Evolutionary conservation across 2,329 filamentous ascomycete species (phyloP), one percentile per base, ranked within the genome.

Genomic region (Malbranchea cinnamomea): DNA sequence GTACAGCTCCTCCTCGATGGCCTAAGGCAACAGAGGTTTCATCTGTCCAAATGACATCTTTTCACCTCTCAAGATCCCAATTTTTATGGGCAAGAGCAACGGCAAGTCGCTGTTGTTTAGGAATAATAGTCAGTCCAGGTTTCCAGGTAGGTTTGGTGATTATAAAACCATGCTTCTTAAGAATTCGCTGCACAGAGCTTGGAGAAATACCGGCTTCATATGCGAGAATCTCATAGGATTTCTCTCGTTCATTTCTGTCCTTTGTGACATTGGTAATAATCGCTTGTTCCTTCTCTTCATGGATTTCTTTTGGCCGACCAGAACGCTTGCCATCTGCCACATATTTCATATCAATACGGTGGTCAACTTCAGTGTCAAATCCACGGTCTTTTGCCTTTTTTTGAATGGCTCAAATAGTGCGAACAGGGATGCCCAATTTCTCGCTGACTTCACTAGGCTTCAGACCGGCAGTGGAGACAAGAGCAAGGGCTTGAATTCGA

Each of bases 31-130:
- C 29, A 24, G 19, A 36, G 6, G 33, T 45, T 20, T 46, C 33
- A 33, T 45, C 36, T 21, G 27, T 39, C 34, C 13, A 46, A 22
- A 46, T 46, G 4, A 44, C 31, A 19, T 39, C 38, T 26, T 44
- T 44, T 29, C 26, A 46, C 15, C 44, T 23, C 18, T 46, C 37
- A 1, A 44, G 12, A n/a, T 30, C 43, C 32, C 34, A 46, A 25
- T 41, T 9, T 28, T 38, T 19, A 33, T 44, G 23, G 7, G 16
- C 9, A 6, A 38, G 17, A 23, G 19, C 33, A n/a, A 38, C 43
- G 19, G 32, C 8, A 20, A 42, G 31, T 10, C 33, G 27, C 16
- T 25, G 31, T 9, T 23, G 8, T 19, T 22, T 33, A 26, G 36
- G 33, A 5, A 23, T 30, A 13, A 34, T 23, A 4, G 16, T 32